Evolutionary conservation across 352 stramenopile species (phyloP).

Genomic region (Globisporangium mamillatum): DNA sequence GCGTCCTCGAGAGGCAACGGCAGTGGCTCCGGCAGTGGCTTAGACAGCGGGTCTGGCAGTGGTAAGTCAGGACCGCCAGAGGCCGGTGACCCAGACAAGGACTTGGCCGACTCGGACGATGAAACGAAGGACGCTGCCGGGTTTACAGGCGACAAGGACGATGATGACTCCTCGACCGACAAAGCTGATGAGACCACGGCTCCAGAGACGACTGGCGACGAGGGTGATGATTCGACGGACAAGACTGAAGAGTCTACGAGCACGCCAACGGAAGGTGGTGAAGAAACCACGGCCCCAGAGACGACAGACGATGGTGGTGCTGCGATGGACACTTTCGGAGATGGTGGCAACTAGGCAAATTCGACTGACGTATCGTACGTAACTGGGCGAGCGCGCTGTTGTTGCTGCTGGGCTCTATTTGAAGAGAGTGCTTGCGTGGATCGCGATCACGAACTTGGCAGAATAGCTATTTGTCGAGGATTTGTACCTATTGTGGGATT

Average conservation of each 20-base stretch:
- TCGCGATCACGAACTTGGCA: background rate
- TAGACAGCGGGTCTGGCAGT: background rate
- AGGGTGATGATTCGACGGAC: background rate
- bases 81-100: background rate
- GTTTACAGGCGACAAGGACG: background rate
- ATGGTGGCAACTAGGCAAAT: background rate
- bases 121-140: background rate
- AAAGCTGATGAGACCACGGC: background rate
- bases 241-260: background rate
- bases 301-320: no score
- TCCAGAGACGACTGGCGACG: background rate
- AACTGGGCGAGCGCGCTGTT: no score
- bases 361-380: background rate
- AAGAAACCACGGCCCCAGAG: background rate
- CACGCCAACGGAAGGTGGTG: background rate
- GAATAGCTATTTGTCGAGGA: background rate
- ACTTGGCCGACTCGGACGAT: background rate
- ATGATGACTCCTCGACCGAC: background rate
- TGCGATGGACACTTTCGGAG: background rate
- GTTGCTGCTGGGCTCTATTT: background rate
- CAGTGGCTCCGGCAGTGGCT: slow-evolving; percentile 11
- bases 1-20: slow-evolving; percentile 2
- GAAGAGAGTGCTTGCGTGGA: no score
- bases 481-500: background rate
- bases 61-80: background rate